Evolutionary conservation across 2,329 filamentous ascomycete species (phyloP).

Genomic region (Thelonectria discophora): DNA sequence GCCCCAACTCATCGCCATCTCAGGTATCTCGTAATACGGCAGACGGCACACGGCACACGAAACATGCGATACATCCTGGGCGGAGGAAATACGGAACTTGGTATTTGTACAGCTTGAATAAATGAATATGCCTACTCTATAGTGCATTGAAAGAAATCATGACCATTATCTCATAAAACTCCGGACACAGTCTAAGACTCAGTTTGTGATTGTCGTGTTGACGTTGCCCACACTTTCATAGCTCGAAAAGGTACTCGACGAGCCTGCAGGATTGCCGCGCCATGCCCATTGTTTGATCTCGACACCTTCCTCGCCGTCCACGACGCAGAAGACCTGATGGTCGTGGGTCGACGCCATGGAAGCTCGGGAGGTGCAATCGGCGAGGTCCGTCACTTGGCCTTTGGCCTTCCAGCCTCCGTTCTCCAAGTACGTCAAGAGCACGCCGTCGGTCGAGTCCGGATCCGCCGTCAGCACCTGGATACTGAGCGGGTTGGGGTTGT

Average conservation of each 20-base stretch:
- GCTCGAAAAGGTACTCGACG: constrained; percentile 1
- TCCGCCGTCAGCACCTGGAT: constrained; percentile 17
- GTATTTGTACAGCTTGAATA: no score
- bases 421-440: constrained; percentile 15
- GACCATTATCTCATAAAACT: background rate
- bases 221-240: constrained; percentile 10
- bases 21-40: no score
- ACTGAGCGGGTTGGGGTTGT: background rate
- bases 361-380: background rate
- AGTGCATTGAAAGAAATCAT: background rate
- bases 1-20: no score
- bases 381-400: constrained; percentile 11
- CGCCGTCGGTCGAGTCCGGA: background rate
- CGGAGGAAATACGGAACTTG: no score
- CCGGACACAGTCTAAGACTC: background rate
- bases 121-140: background rate
- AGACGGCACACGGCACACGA: no score
- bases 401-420: constrained; percentile 3
- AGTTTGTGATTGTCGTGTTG: background rate
- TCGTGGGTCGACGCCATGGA: constrained; percentile 7
- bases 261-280: constrained; percentile 2
- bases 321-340: constrained; percentile 11
- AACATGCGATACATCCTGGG: no score
- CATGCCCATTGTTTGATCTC: constrained; percentile 8
- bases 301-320: background rate